phyloP scores from a whole-genome alignment of 345 rosid genomes.

The Cochlearia excelsa region DNA sequence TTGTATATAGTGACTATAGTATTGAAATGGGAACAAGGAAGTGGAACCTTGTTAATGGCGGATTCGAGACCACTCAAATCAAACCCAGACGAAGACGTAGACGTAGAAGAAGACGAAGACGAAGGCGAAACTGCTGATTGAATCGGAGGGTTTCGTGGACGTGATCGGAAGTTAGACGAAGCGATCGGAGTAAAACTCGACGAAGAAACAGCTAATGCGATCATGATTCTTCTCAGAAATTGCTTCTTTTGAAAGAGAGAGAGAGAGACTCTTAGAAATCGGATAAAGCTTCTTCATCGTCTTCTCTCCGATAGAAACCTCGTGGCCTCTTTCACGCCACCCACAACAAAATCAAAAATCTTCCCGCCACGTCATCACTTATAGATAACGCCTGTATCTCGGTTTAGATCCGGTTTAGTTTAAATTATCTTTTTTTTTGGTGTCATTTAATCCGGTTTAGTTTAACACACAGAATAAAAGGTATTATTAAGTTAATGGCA shows the following conservation, averaged over 20 bases:
- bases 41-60: constrained; percentile 58
- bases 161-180: constrained; percentile 16
- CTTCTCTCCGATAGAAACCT: not conserved
- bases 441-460: no score
- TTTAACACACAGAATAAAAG: no score
- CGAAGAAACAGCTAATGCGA: constrained; percentile 28
- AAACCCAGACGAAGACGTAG: constrained; percentile 42
- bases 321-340: no score
- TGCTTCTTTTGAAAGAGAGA: not conserved
- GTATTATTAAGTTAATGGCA: no score
- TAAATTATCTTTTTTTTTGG: no score
- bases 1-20: no score
- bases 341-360: no score
- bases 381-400: no score
- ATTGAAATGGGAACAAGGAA: not conserved
- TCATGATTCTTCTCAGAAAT: constrained; percentile 6
- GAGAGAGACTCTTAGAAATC: no score
- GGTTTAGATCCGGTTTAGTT: no score
- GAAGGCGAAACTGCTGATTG: constrained; percentile 24
- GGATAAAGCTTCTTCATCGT: constrained; percentile 16
- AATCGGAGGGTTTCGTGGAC: constrained; percentile 3
- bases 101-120: constrained; percentile 45
- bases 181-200: constrained; percentile 6
- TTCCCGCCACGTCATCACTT: no score
- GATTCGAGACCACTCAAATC: constrained; percentile 66